phyloP scores from a whole-genome alignment of 139 green algal genomes.

The Micromonas commoda region DNA sequence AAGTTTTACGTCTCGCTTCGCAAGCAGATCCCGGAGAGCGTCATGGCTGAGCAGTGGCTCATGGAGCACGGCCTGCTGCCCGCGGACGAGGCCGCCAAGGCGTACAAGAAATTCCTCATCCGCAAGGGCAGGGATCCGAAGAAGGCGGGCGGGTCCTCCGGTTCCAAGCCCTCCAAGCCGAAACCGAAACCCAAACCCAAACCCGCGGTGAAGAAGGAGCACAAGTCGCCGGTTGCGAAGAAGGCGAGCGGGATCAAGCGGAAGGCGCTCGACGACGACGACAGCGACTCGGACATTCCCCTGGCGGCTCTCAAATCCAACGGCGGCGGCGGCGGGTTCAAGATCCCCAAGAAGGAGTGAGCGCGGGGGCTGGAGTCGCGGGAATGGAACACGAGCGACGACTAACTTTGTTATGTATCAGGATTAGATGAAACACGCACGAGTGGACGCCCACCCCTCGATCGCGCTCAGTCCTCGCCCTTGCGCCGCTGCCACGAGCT shows the following conservation, averaged over 20 bases:
- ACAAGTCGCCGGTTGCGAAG: not conserved
- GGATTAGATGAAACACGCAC: too few species aligned
- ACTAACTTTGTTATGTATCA: too few species aligned
- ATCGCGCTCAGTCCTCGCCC: too few species aligned
- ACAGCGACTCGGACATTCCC: not conserved
- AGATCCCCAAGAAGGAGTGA: not conserved
- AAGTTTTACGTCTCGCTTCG: conserved; percentile 24
- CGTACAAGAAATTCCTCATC: conserved; percentile 5
- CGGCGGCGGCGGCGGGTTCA: not conserved
- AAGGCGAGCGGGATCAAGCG: not conserved
- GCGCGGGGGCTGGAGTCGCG: too few species aligned
- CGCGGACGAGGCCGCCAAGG: not conserved
- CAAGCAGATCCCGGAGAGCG: not conserved
- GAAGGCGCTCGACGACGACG: not conserved
- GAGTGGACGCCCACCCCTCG: too few species aligned
- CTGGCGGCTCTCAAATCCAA: not conserved
- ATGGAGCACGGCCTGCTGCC: conserved; percentile 26
- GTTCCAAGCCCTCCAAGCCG: not conserved
- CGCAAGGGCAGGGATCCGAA: not conserved
- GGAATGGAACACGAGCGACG: too few species aligned
- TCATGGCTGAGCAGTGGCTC: conserved; percentile 24
- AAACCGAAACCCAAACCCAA: too few species aligned
- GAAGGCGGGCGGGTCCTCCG: not conserved
- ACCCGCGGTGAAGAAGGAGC: too few species aligned
- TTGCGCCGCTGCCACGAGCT: too few species aligned